Percentiles rank a stretch among this genome's conserved stretches.
These are phyloP conservation scores for Capronia americana DNA, from an alignment of 2,329 filamentous ascomycete species.

Conservation along the genomic window DNA sequence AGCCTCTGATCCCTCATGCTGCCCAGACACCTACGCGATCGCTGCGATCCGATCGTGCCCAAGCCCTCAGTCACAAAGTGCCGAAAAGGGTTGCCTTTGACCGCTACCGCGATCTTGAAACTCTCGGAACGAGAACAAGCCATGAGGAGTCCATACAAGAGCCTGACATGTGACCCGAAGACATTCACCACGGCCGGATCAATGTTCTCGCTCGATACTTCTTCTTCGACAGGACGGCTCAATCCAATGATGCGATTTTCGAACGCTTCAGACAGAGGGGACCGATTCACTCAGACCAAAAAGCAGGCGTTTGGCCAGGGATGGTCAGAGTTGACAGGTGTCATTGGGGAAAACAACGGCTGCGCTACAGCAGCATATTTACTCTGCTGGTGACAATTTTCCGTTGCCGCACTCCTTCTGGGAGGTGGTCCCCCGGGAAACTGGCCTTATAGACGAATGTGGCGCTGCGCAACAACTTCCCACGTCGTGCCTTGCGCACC, in stretches of 20 bases:
- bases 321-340: too few species aligned
- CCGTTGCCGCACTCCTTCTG: too few species aligned
- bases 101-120: background rate
- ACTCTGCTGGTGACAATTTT: too few species aligned
- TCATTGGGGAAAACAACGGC: too few species aligned
- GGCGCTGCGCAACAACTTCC: too few species aligned
- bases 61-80: background rate
- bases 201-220: background rate
- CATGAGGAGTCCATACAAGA: background rate
- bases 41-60: background rate
- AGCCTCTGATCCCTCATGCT: background rate
- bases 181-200: background rate
- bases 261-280: too few species aligned
- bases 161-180: background rate
- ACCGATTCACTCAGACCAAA: too few species aligned
- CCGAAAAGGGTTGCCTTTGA: background rate
- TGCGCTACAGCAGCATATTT: too few species aligned
- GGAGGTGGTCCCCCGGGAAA: too few species aligned
- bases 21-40: background rate
- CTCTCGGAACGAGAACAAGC: background rate
- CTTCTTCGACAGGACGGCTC: background rate
- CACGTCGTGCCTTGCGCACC: too few species aligned
- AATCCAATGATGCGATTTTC: background rate
- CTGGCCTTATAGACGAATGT: too few species aligned
- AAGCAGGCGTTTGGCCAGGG: too few species aligned